Evolutionary conservation across 352 stramenopile genomes (phyloP).

Genomic region (Globisporangium mamillatum): DNA sequence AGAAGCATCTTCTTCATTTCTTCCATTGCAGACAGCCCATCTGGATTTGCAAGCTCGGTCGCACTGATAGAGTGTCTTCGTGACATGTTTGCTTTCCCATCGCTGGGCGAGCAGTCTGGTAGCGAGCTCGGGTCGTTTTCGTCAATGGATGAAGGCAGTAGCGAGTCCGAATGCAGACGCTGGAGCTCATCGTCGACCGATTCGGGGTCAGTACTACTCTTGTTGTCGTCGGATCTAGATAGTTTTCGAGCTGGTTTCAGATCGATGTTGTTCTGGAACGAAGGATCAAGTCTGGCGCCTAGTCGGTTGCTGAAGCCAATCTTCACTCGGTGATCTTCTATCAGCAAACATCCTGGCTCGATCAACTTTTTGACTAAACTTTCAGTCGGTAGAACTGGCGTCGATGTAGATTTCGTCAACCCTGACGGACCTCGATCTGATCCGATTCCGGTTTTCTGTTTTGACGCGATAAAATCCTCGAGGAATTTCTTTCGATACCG

Average conservation of each 20-base stretch:
- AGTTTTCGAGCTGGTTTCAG: conserved; percentile 4
- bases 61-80: conserved; percentile 4
- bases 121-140: background rate
- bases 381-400: conserved; percentile 23
- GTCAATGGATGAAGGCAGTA: background rate
- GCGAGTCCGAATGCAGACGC: conserved; percentile 10
- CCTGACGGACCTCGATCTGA: conserved; percentile 13
- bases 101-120: background rate
- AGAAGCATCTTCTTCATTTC: conserved; percentile 10
- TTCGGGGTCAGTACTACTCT: background rate
- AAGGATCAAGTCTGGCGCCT: background rate
- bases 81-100: background rate
- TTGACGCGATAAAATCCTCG: conserved; percentile 33
- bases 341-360: conserved; percentile 33
- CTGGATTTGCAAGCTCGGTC: background rate
- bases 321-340: conserved; percentile 25
- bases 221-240: background rate
- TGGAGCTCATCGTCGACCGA: conserved; percentile 2
- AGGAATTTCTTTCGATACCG: conserved; percentile 71
- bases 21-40: conserved; percentile 3
- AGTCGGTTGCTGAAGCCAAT: background rate
- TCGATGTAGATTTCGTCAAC: conserved; percentile 32
- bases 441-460: conserved; percentile 19
- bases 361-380: conserved; percentile 28
- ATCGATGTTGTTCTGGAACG: background rate